phyloP scores from a whole-genome alignment of 805 yeast species.

The Metschnikowia gelsemii region DNA sequence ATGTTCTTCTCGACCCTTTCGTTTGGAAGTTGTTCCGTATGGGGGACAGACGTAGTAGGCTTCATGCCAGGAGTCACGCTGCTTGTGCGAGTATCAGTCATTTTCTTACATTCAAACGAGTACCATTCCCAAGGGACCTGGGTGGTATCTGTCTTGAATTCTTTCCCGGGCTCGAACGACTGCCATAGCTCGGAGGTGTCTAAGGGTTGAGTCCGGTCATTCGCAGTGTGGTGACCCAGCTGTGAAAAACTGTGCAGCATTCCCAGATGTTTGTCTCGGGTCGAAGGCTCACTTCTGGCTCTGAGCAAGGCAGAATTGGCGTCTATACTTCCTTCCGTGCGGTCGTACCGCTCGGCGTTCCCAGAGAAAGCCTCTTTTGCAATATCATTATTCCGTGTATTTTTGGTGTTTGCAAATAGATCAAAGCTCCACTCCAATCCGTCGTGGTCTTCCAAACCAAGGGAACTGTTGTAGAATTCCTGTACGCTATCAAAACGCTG shows the following conservation, averaged over 20 bases:
- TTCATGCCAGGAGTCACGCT: not conserved
- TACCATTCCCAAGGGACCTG: slow-evolving; percentile 11
- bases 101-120: slow-evolving; percentile 1
- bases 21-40: not conserved
- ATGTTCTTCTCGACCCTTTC: not conserved
- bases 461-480: slow-evolving; percentile 2
- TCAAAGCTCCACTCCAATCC: slow-evolving; percentile 8
- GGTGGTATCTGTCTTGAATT: not conserved
- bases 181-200: not conserved
- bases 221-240: not conserved
- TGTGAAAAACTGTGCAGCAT: slow-evolving; percentile 1
- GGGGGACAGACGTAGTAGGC: not conserved
- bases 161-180: not conserved
- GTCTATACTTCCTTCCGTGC: not conserved
- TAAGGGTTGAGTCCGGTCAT: not conserved
- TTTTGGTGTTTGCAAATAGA: slow-evolving; percentile 2
- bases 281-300: not conserved
- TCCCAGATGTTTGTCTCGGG: not conserved
- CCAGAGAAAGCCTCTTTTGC: not conserved
- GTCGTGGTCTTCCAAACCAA: slow-evolving; percentile 5
- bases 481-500: not conserved
- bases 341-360: not conserved
- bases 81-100: not conserved
- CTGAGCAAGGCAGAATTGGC: not conserved
- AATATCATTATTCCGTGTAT: not conserved